Conservation (phyloP, 208 protist genomes). For the Tritrichomonas foetus region DNA sequence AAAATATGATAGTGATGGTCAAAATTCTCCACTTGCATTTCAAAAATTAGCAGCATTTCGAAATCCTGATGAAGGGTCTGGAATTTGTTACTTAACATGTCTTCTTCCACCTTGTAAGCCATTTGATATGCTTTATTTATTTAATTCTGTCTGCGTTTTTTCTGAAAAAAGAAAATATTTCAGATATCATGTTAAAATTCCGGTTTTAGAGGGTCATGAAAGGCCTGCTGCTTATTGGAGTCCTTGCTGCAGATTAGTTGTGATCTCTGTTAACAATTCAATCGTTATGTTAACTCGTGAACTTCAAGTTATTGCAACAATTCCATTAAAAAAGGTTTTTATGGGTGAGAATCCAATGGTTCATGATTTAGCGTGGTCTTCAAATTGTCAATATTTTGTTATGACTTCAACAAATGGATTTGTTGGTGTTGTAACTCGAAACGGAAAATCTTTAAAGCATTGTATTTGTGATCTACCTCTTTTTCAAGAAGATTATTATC, state of each 20-base stretch:
- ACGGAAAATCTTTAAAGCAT: conserved; percentile 17
- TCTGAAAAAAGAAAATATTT: neutral
- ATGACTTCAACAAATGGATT: neutral
- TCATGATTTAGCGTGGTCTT: neutral
- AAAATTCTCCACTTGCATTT: neutral
- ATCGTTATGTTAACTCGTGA: neutral
- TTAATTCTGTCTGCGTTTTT: conserved; percentile 8
- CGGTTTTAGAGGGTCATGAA: neutral
- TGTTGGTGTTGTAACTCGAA: neutral
- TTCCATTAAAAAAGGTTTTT: neutral
- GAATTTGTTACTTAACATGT: neutral
- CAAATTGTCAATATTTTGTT: neutral
- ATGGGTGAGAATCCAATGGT: neutral
- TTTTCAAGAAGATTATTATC: neutral
- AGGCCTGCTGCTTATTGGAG: neutral
- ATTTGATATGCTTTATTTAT: conserved; percentile 4
- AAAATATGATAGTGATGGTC: neutral
- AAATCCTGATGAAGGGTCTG: conserved; percentile 26
- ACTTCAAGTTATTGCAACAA: neutral
- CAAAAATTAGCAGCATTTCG: neutral
- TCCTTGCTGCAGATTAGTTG: neutral
- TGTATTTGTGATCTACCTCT: neutral
- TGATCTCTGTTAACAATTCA: neutral
- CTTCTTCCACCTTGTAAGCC: conserved; percentile 19
- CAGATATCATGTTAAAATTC: neutral